Percentiles rank a stretch among this genome's conserved stretches.
Conservation (phyloP, 495 filamentous ascomycete species). For the Emericellopsis terricola region DNA sequence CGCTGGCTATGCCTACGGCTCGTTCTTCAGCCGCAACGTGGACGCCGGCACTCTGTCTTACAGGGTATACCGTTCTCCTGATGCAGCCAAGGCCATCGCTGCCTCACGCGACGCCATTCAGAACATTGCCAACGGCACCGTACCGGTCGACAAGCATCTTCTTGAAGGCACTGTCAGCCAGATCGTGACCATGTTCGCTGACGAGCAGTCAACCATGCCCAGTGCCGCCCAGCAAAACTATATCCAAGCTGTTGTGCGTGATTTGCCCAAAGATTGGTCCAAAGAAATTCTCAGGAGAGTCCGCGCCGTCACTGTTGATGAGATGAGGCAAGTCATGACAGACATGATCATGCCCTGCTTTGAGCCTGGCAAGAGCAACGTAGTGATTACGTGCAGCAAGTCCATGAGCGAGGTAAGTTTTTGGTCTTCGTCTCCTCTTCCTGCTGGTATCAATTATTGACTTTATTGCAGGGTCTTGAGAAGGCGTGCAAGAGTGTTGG, state of each 20-base stretch:
- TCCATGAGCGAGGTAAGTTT: slow-evolving; percentile 63
- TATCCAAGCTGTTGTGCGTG: slow-evolving; percentile 58
- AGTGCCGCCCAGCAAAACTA: slow-evolving; percentile 69
- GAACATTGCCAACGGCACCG: slow-evolving; percentile 30
- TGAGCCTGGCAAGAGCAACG: slow-evolving; percentile 52
- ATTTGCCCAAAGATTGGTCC: slow-evolving; percentile 62
- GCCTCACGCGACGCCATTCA: slow-evolving; percentile 53
- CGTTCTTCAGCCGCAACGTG: slow-evolving; percentile 51
- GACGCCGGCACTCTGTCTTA: slow-evolving; percentile 68
- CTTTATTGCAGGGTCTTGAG: slow-evolving; percentile 38
- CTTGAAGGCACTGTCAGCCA: slow-evolving; percentile 81
- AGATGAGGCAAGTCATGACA: slow-evolving; percentile 58
- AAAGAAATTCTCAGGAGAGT: slow-evolving; percentile 59
- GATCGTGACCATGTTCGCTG: slow-evolving; percentile 68
- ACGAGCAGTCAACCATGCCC: slow-evolving; percentile 69
- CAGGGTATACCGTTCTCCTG: slow-evolving; percentile 73
- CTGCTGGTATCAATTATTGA: slow-evolving; percentile 3
- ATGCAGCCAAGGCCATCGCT: slow-evolving; percentile 71
- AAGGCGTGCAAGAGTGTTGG: slow-evolving; percentile 53
- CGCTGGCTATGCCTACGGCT: slow-evolving; percentile 80
- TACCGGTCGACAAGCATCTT: slow-evolving; percentile 56
- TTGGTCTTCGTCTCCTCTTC: not conserved
- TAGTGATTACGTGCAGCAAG: slow-evolving; percentile 77
- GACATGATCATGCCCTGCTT: slow-evolving; percentile 68
- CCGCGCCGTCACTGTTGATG: slow-evolving; percentile 51